Percentiles rank a stretch among this genome's conserved stretches.
phyloP scores from a whole-genome alignment of 352 stramenopile genomes.

The Pythium diclinum region DNA sequence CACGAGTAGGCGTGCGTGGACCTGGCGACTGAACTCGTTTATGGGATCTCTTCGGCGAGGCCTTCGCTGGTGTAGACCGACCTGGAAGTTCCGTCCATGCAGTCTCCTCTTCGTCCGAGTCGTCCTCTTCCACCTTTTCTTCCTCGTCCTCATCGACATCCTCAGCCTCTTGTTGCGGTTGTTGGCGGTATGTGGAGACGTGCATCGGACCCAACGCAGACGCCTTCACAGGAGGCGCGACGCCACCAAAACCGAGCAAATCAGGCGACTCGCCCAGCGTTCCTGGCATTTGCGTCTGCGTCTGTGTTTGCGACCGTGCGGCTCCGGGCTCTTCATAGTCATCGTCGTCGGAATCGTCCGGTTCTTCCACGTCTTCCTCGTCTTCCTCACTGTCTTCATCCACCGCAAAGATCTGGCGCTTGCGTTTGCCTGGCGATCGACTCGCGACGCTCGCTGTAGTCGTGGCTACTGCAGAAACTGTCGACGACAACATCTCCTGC shows the following conservation, averaged over 20 bases:
- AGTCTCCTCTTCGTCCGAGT: conserved; percentile 1
- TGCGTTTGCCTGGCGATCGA: conserved; percentile 20
- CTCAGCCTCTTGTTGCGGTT: neutral
- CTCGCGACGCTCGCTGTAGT: neutral
- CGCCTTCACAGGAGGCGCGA: conserved; percentile 8
- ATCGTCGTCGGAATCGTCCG: neutral
- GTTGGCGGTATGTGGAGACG: neutral
- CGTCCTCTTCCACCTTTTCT: neutral
- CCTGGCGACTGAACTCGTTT: neutral
- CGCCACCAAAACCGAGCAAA: conserved; percentile 20
- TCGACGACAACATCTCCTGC: conserved; percentile 4
- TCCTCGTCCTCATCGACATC: neutral
- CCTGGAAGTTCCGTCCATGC: conserved; percentile 4
- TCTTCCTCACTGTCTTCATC: conserved; percentile 18
- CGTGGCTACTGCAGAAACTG: neutral
- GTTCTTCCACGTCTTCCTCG: neutral
- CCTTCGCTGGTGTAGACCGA: neutral
- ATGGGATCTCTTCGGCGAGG: neutral
- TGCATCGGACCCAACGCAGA: neutral
- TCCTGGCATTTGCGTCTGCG: conserved; percentile 8
- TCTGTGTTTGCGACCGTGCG: conserved; percentile 1
- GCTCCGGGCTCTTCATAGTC: neutral
- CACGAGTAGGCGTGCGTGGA: neutral
- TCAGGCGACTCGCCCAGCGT: conserved; percentile 19
- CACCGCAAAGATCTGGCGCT: conserved; percentile 21